These are phyloP conservation scores for Pichia sp. DNA, from an alignment of 1,139 yeast genomes.

Conservation along the genomic window DNA sequence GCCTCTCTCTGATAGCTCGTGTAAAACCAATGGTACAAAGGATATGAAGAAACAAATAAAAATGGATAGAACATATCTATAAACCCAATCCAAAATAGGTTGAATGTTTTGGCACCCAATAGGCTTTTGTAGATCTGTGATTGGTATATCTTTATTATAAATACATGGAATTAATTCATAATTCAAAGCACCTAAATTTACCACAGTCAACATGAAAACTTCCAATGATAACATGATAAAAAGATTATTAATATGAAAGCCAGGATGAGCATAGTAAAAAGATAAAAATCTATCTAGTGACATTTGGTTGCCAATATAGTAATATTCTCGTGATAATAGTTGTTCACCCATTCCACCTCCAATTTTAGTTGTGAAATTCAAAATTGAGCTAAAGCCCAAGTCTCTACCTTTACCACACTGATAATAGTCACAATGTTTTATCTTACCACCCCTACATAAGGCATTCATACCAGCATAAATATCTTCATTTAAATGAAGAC, in stretches of 20 bases:
- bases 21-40: conserved; percentile 70
- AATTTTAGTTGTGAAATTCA: conserved; percentile 80
- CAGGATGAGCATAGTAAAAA: conserved; percentile 88
- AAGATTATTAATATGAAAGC: conserved; percentile 78
- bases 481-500: conserved; percentile 81
- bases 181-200: conserved; percentile 61
- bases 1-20: conserved; percentile 77
- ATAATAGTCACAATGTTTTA: conserved; percentile 79
- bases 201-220: conserved; percentile 57
- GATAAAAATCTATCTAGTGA: conserved; percentile 78
- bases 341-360: conserved; percentile 98
- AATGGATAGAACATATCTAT: conserved; percentile 72
- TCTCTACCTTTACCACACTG: conserved; percentile 94
- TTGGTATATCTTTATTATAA: conserved; percentile 46
- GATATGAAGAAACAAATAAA: conserved; percentile 81
- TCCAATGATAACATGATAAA: conserved; percentile 73
- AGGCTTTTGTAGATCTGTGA: conserved; percentile 57
- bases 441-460: conserved; percentile 71
- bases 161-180: conserved; percentile 55
- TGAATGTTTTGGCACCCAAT: conserved; percentile 68
- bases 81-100: conserved; percentile 76
- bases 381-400: conserved; percentile 76
- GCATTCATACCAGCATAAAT: conserved; percentile 91
- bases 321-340: conserved; percentile 75
- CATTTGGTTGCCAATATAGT: conserved; percentile 68